A percentile compares a stretch with the other conserved stretches of the same genome.
These are phyloP conservation scores for Penicillium occitanis DNA, from an alignment of 2,329 filamentous ascomycete genomes.

Conservation along the genomic window DNA sequence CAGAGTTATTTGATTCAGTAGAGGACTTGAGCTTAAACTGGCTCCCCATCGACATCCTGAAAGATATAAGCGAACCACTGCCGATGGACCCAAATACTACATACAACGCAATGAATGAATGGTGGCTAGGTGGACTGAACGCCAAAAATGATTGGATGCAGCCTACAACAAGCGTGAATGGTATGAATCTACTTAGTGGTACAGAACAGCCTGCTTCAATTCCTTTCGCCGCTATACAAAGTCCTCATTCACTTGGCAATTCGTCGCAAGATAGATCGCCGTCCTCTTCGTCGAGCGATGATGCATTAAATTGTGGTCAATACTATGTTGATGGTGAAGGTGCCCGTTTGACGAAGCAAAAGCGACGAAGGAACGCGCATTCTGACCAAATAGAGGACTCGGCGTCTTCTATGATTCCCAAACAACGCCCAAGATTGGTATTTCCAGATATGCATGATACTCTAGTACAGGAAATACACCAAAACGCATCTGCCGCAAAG, in stretches of 20 bases:
- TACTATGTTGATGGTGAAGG: constrained; percentile 32
- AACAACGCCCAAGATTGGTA: background rate
- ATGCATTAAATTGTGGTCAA: constrained; percentile 29
- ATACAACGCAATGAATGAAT: constrained; percentile 26
- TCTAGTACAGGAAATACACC: constrained; percentile 23
- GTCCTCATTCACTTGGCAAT: constrained; percentile 26
- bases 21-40: constrained; percentile 39
- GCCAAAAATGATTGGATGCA: constrained; percentile 31
- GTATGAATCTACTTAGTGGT: constrained; percentile 24
- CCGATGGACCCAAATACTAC: constrained; percentile 20
- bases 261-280: constrained; percentile 28
- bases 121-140: constrained; percentile 24
- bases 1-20: constrained; percentile 30
- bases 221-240: constrained; percentile 24
- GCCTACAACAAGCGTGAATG: constrained; percentile 26
- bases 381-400: constrained; percentile 18
- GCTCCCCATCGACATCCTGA: constrained; percentile 35
- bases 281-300: constrained; percentile 25
- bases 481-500: constrained; percentile 21
- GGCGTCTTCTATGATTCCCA: constrained; percentile 13
- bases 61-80: constrained; percentile 24
- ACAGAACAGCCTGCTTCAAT: constrained; percentile 25
- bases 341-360: constrained; percentile 29
- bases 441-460: constrained; percentile 28
- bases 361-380: constrained; percentile 26